Conservation (phyloP, 192 early-diverging fungal species). For the Phlyctochytrium bullatum region DNA sequence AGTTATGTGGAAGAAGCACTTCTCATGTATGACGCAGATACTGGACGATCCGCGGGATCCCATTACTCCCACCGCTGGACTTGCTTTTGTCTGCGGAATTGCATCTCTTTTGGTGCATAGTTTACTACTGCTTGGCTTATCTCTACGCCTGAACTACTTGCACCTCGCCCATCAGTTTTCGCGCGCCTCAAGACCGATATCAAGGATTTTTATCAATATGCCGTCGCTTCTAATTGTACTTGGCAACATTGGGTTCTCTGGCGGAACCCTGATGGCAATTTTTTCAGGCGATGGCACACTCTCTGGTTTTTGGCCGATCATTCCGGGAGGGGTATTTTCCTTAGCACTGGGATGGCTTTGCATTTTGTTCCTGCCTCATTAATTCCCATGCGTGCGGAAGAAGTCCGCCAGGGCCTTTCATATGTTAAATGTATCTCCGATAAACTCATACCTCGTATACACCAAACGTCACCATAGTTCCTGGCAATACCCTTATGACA, state of each 20-base stretch:
- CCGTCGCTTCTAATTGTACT: background rate
- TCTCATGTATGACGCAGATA: no score
- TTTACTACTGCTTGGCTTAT: background rate
- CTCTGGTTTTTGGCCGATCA: background rate
- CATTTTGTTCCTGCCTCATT: background rate
- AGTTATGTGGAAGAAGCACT: background rate
- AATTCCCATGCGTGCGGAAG: background rate
- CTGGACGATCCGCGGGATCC: background rate
- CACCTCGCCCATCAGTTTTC: background rate
- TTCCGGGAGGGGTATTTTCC: background rate
- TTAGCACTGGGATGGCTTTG: background rate
- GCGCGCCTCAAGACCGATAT: background rate
- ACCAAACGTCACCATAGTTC: conserved; percentile 93
- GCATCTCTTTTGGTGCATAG: background rate
- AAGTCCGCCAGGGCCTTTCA: background rate
- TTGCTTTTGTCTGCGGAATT: background rate
- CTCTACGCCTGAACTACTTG: background rate
- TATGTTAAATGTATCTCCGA: background rate
- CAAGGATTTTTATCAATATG: background rate
- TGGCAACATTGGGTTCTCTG: background rate
- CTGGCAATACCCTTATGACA: conserved; percentile 84
- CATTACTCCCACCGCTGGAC: background rate
- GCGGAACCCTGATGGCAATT: background rate
- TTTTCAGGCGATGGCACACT: background rate
- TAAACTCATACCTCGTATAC: conserved; percentile 69